Evolutionary conservation across 2,329 filamentous ascomycete species (phyloP).

Genomic region (Fusarium metavorans): DNA sequence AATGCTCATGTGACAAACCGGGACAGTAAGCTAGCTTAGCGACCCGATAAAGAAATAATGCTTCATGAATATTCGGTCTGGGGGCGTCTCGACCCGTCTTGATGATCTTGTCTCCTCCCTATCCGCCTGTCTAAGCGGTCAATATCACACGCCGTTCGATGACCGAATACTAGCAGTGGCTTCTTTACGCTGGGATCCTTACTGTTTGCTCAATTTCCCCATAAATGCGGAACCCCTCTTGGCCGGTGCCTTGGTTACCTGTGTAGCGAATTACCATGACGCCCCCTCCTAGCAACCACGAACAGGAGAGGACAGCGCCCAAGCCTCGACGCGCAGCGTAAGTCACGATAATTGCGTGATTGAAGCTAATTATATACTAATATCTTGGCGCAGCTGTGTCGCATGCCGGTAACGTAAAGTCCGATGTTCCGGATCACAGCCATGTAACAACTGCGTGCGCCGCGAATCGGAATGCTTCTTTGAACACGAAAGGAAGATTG

Average conservation of each 20-base stretch:
- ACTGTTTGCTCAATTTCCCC: neutral
- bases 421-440: constrained; percentile 12
- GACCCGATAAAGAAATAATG: neutral
- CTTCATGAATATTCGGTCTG: neutral
- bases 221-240: neutral
- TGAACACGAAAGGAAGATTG: constrained; percentile 7
- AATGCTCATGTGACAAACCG: constrained; percentile 3
- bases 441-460: constrained; percentile 11
- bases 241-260: neutral
- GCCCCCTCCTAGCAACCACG: neutral
- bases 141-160: no score
- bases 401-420: constrained; percentile 15
- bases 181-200: neutral
- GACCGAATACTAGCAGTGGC: neutral
- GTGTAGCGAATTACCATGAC: neutral
- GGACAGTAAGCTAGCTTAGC: constrained; percentile 4
- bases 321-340: neutral
- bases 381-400: neutral
- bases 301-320: neutral
- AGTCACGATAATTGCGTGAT: neutral
- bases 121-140: neutral
- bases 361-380: neutral
- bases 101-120: neutral
- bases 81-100: neutral
- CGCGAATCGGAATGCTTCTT: constrained; percentile 9